These are phyloP conservation scores for Ballota nigra DNA, from an alignment of 257 asterid genomes.

Conservation along the genomic window DNA sequence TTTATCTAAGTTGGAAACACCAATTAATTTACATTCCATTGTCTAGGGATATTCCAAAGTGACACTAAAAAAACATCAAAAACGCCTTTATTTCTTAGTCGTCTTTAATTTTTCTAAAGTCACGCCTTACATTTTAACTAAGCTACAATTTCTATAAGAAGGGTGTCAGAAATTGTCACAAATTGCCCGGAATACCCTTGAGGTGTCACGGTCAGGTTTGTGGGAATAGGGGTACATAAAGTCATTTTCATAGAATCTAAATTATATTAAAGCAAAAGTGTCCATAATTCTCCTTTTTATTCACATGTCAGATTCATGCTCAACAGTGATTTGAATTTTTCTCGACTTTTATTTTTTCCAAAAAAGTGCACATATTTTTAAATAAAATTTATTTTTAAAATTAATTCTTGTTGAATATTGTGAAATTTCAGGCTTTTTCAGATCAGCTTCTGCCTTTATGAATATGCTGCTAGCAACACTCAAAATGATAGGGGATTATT, in stretches of 20 bases:
- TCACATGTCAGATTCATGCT: slow-evolving; percentile 34
- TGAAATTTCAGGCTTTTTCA: slow-evolving; percentile 71
- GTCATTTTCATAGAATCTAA: slow-evolving; percentile 30
- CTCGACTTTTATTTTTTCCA: slow-evolving; percentile 13
- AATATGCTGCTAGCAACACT: slow-evolving; percentile 58
- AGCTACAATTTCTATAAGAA: slow-evolving; percentile 8
- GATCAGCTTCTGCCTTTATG: slow-evolving; percentile 79
- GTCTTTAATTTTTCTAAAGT: slow-evolving; percentile 38
- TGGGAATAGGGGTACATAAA: slow-evolving; percentile 34
- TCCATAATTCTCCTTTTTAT: slow-evolving; percentile 45
- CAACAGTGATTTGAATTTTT: slow-evolving; percentile 38
- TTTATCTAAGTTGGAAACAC: slow-evolving; percentile 34
- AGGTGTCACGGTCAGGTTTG: slow-evolving; percentile 39
- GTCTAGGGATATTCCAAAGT: slow-evolving; percentile 40
- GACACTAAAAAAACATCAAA: slow-evolving; percentile 32
- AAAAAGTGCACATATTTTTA: slow-evolving; percentile 19
- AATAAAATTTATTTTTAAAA: neutral
- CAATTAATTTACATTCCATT: slow-evolving; percentile 41
- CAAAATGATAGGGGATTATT: slow-evolving; percentile 65
- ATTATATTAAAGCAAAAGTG: slow-evolving; percentile 45
- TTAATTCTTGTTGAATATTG: slow-evolving; percentile 19
- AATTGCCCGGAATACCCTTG: slow-evolving; percentile 56
- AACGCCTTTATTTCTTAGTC: slow-evolving; percentile 28
- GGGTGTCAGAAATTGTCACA: slow-evolving; percentile 23
- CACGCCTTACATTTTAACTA: slow-evolving; percentile 51